A percentile compares a stretch with the other conserved stretches of the same genome.
phyloP scores from a whole-genome alignment of 371 early-diverging fungal species.

The Mucor lusitanicus region DNA sequence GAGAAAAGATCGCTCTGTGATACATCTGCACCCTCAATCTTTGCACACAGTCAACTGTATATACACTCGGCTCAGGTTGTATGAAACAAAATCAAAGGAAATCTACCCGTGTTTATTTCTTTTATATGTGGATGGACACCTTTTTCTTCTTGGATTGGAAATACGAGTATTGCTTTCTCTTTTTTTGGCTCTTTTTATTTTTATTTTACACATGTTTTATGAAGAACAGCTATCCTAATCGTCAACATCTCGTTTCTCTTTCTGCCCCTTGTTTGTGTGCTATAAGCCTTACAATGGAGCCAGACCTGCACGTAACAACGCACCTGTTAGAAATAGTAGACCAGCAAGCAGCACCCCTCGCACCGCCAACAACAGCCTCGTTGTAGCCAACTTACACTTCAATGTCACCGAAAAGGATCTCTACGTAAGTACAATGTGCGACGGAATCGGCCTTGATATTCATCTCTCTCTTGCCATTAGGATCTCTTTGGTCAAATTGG shows the following conservation, averaged over 20 bases:
- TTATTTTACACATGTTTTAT: constrained; percentile 13
- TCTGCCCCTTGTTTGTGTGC: constrained; percentile 12
- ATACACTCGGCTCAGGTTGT: background rate
- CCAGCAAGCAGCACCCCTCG: constrained; percentile 3
- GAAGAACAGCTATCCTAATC: constrained; percentile 24
- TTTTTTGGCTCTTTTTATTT: constrained; percentile 19
- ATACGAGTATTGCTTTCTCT: constrained; percentile 6
- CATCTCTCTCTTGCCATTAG: constrained; percentile 23
- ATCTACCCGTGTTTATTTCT: background rate
- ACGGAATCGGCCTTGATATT: background rate
- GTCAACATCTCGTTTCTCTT: constrained; percentile 17
- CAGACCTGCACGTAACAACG: constrained; percentile 23
- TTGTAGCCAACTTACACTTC: constrained; percentile 65
- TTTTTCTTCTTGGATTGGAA: constrained; percentile 1
- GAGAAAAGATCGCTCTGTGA: background rate
- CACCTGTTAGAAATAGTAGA: constrained; percentile 7
- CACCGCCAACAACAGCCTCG: constrained; percentile 31
- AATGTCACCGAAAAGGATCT: constrained; percentile 70
- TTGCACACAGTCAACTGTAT: background rate
- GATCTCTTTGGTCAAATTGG: constrained; percentile 61
- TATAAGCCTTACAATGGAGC: constrained; percentile 31
- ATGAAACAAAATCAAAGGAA: background rate
- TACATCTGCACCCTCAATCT: background rate
- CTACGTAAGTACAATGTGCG: constrained; percentile 46
- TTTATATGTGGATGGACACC: background rate